Percentiles rank a stretch among this genome's conserved stretches.
phyloP scores from a whole-genome alignment of 2,329 filamentous ascomycete genomes.

The Furcasterigmium sp. region DNA sequence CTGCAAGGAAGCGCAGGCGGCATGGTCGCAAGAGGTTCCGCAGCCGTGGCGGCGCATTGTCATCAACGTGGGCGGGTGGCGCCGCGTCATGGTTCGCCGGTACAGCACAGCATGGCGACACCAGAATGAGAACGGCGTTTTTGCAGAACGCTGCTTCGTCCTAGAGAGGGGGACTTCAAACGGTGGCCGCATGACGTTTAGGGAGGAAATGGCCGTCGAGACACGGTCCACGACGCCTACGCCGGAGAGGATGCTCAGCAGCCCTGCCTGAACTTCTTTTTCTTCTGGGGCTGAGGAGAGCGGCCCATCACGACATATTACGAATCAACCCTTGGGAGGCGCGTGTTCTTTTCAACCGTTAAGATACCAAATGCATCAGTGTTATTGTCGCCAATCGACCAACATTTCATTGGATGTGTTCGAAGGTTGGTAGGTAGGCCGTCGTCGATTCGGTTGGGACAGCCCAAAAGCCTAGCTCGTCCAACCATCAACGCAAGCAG shows the following conservation, averaged over 20 bases:
- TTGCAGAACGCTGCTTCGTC: constrained; percentile 42
- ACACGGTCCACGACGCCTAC: constrained; percentile 12
- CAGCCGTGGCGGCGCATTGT: constrained; percentile 32
- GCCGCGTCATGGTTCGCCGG: constrained; percentile 36
- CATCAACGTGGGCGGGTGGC: constrained; percentile 45
- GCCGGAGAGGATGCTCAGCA: constrained; percentile 5
- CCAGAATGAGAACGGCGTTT: constrained; percentile 34
- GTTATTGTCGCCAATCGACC: too few relatives aligned
- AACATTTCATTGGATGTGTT: too few relatives aligned
- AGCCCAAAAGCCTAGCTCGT: neutral
- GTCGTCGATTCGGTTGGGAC: too few relatives aligned
- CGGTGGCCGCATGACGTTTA: constrained; percentile 7
- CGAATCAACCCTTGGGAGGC: too few relatives aligned
- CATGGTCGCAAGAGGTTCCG: neutral
- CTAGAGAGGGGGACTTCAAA: constrained; percentile 19
- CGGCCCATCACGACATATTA: too few relatives aligned
- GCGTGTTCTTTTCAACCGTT: too few relatives aligned
- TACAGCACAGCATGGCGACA: constrained; percentile 33
- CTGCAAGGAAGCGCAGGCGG: constrained; percentile 16
- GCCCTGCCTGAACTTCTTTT: neutral
- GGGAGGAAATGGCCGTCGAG: constrained; percentile 10
- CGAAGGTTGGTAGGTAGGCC: too few relatives aligned
- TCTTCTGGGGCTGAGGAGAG: neutral
- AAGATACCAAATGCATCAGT: too few relatives aligned
- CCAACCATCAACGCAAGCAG: too few relatives aligned